Evolutionary conservation across 2,329 filamentous ascomycete genomes (phyloP), one percentile per base, ranked within the genome.

Genomic region (Clarireedia sp.): DNA sequence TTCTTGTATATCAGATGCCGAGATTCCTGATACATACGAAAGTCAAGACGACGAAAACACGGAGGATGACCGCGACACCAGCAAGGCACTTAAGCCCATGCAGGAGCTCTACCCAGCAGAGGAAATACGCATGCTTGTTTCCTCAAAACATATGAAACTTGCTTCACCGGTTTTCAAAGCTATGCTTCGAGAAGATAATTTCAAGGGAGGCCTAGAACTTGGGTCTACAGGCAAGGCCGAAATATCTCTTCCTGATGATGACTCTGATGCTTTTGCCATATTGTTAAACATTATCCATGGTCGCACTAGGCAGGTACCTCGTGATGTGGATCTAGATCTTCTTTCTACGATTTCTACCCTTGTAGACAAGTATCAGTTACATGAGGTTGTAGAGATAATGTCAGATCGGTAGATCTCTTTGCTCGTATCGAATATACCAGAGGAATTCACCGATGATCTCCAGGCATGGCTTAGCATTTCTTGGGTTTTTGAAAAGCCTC

Each of bases 281-380:
- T 50, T 54, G 52, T 21, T 49, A 8, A 41, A 21, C 14, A 10
- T 50, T 24, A 24, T 54, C 1, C 52, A 54, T 37, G 45, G 52
- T 2, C 44, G 33, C 3, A 33, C 23, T 8, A 12, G 29, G 12
- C 10, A 12, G 2, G 33, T 54, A 4, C 24, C 44, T 2, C 1
- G n/a, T 9, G 1, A 29, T 1, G 17, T 48, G 0, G 7, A 2
- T 26, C 8, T 41, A 10, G 5, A 33, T 24, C 21, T 54, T 3
- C 8, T 48, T 8, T 48, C 7, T 12, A 54, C 33, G 8, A 54
- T 48, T n/a, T 54, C 43, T 23, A 54, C 51, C 17, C n/a, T 54
- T 8, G 51, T 54, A 5, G 51, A 54, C 24, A 54, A 54, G 43
- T 54, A 48, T 54, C 51, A 54, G 40, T 29, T 54, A 21, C 51